phyloP scores from a whole-genome alignment of 495 filamentous ascomycete species.

The Melanomma pulvis-pyrius region DNA sequence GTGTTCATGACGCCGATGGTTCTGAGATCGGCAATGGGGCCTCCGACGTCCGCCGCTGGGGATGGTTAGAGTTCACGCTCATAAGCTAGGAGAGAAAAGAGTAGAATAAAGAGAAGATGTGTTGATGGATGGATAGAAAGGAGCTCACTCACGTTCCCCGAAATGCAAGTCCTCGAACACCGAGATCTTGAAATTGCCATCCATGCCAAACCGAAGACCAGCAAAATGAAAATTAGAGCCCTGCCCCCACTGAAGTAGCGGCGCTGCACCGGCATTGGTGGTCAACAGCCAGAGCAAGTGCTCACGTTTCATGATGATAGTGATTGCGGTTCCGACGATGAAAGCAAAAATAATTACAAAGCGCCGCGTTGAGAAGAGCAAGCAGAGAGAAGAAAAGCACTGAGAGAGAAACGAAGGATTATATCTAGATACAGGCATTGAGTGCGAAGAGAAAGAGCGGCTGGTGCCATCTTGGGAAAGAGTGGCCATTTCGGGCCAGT shows the following conservation, averaged over 20 bases:
- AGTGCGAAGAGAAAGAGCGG: neutral
- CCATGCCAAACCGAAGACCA: constrained; percentile 11
- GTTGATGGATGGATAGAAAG: neutral
- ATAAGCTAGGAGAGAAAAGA: neutral
- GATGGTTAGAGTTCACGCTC: neutral
- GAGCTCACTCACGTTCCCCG: constrained; percentile 57
- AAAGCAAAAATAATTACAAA: constrained; percentile 11
- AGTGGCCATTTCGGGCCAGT: neutral
- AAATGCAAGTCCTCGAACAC: constrained; percentile 73
- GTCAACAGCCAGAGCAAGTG: constrained; percentile 17
- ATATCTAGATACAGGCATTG: neutral
- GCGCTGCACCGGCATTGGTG: constrained; percentile 5
- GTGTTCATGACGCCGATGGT: constrained; percentile 61
- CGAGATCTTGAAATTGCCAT: constrained; percentile 48
- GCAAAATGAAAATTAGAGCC: neutral
- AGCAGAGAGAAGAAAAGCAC: neutral
- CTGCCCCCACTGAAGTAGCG: constrained; percentile 3
- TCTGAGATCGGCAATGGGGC: constrained; percentile 53
- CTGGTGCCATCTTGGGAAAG: neutral
- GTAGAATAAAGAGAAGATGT: neutral
- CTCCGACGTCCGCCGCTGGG: constrained; percentile 16
- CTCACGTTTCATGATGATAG: constrained; percentile 27
- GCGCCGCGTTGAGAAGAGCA: neutral
- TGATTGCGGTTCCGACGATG: constrained; percentile 1
- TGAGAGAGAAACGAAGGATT: neutral